Percentiles rank a stretch among this genome's conserved stretches.
Evolutionary conservation across 192 early-diverging fungal species (phyloP).

Genomic region (Coemansia sp.): DNA sequence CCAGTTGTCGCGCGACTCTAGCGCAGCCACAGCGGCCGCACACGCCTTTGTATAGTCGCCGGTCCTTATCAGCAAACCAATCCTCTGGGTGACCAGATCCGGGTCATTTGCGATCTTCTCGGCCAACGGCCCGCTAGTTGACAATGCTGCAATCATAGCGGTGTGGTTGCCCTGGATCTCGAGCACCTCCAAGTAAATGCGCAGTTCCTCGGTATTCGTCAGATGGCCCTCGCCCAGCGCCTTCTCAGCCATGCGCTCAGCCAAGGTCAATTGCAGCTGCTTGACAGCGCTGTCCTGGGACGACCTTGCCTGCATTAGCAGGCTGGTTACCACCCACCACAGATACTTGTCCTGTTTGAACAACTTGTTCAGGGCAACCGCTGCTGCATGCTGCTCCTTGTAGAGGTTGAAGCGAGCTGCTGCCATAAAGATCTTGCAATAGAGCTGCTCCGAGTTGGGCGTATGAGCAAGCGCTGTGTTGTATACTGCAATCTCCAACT

Average conservation of each 20-base stretch:
- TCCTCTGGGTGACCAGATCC: conserved; percentile 64
- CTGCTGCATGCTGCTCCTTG: conserved; percentile 58
- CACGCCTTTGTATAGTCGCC: conserved; percentile 53
- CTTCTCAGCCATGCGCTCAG: conserved; percentile 83
- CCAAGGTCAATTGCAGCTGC: conserved; percentile 62
- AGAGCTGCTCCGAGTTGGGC: conserved; percentile 71
- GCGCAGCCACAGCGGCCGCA: conserved; percentile 36
- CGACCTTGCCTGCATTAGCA: conserved; percentile 68
- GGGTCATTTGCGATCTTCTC: conserved; percentile 69
- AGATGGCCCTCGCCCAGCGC: conserved; percentile 65
- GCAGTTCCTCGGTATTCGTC: conserved; percentile 72
- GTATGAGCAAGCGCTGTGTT: conserved; percentile 58
- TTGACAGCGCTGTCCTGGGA: conserved; percentile 25
- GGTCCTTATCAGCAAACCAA: conserved; percentile 55
- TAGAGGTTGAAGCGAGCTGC: conserved; percentile 66
- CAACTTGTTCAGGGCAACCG: conserved; percentile 75
- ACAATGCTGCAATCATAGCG: conserved; percentile 64
- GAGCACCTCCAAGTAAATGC: conserved; percentile 73
- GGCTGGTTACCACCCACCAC: conserved; percentile 83
- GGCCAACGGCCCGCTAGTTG: conserved; percentile 57
- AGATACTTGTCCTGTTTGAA: conserved; percentile 78
- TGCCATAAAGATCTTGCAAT: conserved; percentile 79
- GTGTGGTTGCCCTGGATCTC: conserved; percentile 65
- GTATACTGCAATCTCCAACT: conserved; percentile 73
- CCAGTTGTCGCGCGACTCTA: conserved; percentile 54